A percentile compares a stretch with the other conserved stretches of the same genome.
Evolutionary conservation across 2,329 filamentous ascomycete species (phyloP).

Genomic region (Diplocarpon mali): DNA sequence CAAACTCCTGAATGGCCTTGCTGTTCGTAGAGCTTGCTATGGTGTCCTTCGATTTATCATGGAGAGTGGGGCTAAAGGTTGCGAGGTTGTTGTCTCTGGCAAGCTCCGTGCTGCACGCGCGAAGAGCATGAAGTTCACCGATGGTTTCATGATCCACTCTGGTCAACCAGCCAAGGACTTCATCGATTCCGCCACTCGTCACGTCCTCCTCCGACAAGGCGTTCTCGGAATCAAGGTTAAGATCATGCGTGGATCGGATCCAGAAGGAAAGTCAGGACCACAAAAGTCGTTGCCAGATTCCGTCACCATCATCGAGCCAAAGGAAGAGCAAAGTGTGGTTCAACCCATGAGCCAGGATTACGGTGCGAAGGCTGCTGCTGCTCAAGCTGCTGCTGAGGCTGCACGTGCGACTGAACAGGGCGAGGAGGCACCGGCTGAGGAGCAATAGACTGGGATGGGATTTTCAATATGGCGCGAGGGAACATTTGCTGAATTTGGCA

Average conservation of each 20-base stretch:
- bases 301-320: constrained; percentile 99
- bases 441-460: constrained; percentile 25
- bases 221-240: constrained; percentile 99
- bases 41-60: constrained; percentile 99
- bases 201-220: constrained; percentile 99
- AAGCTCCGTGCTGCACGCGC: constrained; percentile 98
- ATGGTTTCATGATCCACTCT: constrained; percentile 99
- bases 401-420: constrained; percentile 39
- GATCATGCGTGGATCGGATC: constrained; percentile 99
- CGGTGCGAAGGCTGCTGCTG: constrained; percentile 75
- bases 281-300: constrained; percentile 96
- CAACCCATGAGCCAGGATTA: constrained; percentile 98
- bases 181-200: constrained; percentile 95
- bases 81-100: constrained; percentile 97
- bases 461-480: constrained; percentile 25
- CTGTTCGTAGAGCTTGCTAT: constrained; percentile 97
- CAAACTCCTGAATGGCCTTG: constrained; percentile 99
- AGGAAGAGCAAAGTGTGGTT: constrained; percentile 94
- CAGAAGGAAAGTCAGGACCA: constrained; percentile 96
- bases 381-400: constrained; percentile 57
- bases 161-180: constrained; percentile 99
- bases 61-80: constrained; percentile 99
- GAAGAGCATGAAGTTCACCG: constrained; percentile 99
- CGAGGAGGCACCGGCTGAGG: constrained; percentile 36
- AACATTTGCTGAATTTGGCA: constrained; percentile 24